These are phyloP conservation scores for Ramalina intermedia DNA, from an alignment of 495 filamentous ascomycete genomes.

Conservation along the genomic window DNA sequence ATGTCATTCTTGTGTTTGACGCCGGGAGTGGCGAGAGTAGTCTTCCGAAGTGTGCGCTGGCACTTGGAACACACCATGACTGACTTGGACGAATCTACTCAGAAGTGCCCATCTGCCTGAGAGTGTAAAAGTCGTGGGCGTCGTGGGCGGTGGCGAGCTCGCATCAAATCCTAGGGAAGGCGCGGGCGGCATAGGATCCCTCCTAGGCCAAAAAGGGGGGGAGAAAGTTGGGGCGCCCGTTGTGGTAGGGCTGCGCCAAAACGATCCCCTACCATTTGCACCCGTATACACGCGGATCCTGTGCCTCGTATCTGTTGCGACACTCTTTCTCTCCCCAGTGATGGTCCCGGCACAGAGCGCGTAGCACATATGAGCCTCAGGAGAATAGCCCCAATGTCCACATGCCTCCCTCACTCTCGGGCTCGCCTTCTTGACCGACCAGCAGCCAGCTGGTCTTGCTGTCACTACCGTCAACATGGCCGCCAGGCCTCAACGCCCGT, in stretches of 20 bases:
- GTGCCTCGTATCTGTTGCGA: too few relatives aligned
- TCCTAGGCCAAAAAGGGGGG: too few relatives aligned
- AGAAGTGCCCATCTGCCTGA: neutral
- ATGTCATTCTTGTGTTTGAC: slow-evolving; percentile 61
- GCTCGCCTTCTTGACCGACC: neutral
- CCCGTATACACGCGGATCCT: too few relatives aligned
- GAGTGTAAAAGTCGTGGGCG: neutral
- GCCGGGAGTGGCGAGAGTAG: slow-evolving; percentile 49
- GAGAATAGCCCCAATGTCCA: neutral
- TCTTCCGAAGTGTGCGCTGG: slow-evolving; percentile 44
- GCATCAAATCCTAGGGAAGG: too few relatives aligned
- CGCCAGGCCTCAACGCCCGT: slow-evolving; percentile 40
- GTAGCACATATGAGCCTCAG: neutral
- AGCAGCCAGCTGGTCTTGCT: neutral
- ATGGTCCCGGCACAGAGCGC: too few relatives aligned
- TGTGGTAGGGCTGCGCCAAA: too few relatives aligned
- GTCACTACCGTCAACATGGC: slow-evolving; percentile 32
- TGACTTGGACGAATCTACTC: neutral
- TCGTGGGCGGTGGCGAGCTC: too few relatives aligned
- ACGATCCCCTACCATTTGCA: too few relatives aligned
- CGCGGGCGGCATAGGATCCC: too few relatives aligned
- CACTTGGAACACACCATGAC: slow-evolving; percentile 60
- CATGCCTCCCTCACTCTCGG: neutral
- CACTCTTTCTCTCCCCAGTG: too few relatives aligned
- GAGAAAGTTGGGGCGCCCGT: too few relatives aligned